A percentile compares a stretch with the other conserved stretches of the same genome.
phyloP scores from a whole-genome alignment of 306 rosid species.

The Carpinus fangiana region DNA sequence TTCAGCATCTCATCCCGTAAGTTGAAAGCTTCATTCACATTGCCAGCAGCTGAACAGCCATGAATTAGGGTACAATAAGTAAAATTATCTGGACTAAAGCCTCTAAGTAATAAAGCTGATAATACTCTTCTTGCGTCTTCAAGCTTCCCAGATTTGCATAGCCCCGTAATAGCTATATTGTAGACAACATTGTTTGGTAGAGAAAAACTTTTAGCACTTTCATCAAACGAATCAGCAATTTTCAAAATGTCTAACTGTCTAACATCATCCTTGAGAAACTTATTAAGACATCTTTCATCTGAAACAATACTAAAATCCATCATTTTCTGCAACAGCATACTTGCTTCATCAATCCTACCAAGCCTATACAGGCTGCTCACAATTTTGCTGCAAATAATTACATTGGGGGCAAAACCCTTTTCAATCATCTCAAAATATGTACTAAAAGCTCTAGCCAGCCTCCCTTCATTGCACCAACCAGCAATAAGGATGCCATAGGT shows the following conservation, averaged over 20 bases:
- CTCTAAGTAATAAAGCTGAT: constrained; percentile 52
- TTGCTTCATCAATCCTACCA: constrained; percentile 67
- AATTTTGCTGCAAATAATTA: constrained; percentile 66
- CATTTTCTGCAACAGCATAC: constrained; percentile 60
- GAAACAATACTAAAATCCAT: constrained; percentile 55
- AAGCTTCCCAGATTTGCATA: constrained; percentile 71
- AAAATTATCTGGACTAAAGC: constrained; percentile 77
- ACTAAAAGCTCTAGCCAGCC: constrained; percentile 63
- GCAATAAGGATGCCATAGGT: constrained; percentile 78
- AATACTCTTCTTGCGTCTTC: constrained; percentile 60
- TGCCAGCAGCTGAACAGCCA: constrained; percentile 59
- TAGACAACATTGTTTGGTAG: constrained; percentile 51
- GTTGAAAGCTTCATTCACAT: constrained; percentile 69
- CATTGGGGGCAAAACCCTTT: constrained; percentile 59
- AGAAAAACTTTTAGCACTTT: constrained; percentile 38
- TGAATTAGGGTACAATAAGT: constrained; percentile 79
- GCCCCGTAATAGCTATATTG: constrained; percentile 75
- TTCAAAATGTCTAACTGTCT: constrained; percentile 42
- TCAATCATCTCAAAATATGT: constrained; percentile 69
- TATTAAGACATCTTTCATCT: constrained; percentile 27
- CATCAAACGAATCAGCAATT: constrained; percentile 57
- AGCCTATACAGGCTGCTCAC: constrained; percentile 66
- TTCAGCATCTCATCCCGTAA: constrained; percentile 75
- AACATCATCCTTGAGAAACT: constrained; percentile 29
- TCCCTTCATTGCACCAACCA: constrained; percentile 85